These are phyloP conservation scores for Phytophthora idaei DNA, from an alignment of 352 stramenopile genomes.

Conservation along the genomic window DNA sequence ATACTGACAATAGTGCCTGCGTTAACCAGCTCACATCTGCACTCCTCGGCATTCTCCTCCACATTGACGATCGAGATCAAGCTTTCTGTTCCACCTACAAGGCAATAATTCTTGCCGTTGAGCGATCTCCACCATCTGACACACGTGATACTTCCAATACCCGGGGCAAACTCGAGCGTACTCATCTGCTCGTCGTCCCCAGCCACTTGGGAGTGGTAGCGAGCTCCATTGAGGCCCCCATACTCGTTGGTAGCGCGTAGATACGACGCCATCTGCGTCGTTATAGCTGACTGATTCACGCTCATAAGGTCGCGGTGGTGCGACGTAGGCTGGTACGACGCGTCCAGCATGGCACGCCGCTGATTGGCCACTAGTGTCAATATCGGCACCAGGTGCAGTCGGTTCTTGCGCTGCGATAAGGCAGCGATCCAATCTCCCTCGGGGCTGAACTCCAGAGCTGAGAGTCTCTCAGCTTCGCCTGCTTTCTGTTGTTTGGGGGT, in stretches of 20 bases:
- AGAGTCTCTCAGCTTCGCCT: slow-evolving; percentile 58
- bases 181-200: slow-evolving; percentile 87
- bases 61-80: slow-evolving; percentile 89
- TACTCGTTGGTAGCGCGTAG: slow-evolving; percentile 81
- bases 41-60: slow-evolving; percentile 85
- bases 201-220: slow-evolving; percentile 83
- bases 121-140: slow-evolving; percentile 81
- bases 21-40: slow-evolving; percentile 76
- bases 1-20: slow-evolving; percentile 72
- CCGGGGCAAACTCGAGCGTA: slow-evolving; percentile 76
- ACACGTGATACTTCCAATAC: slow-evolving; percentile 74
- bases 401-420: slow-evolving; percentile 77
- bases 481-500: slow-evolving; percentile 66
- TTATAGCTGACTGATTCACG: slow-evolving; percentile 76
- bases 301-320: slow-evolving; percentile 76
- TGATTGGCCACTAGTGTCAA: slow-evolving; percentile 62
- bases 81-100: slow-evolving; percentile 76
- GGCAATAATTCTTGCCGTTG: slow-evolving; percentile 85
- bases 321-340: slow-evolving; percentile 49
- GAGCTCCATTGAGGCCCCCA: slow-evolving; percentile 77
- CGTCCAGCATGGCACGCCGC: slow-evolving; percentile 62
- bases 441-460: slow-evolving; percentile 76
- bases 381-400: slow-evolving; percentile 78
- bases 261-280: slow-evolving; percentile 84
- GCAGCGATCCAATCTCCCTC: slow-evolving; percentile 88